These are phyloP conservation scores for Penicillium malachiteum DNA, from an alignment of 495 filamentous ascomycete genomes.

Conservation along the genomic window DNA sequence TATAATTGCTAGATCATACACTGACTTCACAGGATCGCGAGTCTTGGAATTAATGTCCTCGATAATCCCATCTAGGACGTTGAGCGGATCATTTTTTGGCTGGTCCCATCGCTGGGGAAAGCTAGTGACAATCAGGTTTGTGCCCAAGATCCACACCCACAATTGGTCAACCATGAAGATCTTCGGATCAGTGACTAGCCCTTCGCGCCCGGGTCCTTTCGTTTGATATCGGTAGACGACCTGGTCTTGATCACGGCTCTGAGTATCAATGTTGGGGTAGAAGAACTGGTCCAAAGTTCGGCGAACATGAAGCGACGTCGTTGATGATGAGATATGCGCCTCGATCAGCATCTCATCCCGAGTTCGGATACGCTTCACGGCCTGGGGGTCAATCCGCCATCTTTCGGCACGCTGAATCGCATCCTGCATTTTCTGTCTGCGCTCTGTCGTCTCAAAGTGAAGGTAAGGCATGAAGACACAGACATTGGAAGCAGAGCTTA, in stretches of 20 bases:
- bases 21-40: constrained; percentile 57
- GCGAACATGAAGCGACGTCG: constrained; percentile 61
- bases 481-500: constrained; percentile 43
- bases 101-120: constrained; percentile 72
- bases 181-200: constrained; percentile 53
- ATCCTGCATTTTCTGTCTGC: constrained; percentile 58
- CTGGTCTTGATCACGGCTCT: constrained; percentile 64
- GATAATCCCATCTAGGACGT: constrained; percentile 64
- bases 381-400: constrained; percentile 22
- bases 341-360: constrained; percentile 64
- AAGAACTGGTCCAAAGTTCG: constrained; percentile 71
- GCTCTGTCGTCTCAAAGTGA: constrained; percentile 62
- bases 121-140: constrained; percentile 63
- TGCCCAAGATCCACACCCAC: constrained; percentile 70
- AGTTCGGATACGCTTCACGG: constrained; percentile 31
- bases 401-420: constrained; percentile 53
- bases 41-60: constrained; percentile 70
- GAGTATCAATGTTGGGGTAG: constrained; percentile 69
- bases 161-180: constrained; percentile 76
- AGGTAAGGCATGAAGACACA: constrained; percentile 69
- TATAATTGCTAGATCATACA: constrained; percentile 64
- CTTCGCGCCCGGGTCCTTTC: constrained; percentile 27
- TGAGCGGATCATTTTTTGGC: constrained; percentile 64
- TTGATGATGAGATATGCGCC: constrained; percentile 55
- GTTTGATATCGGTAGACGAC: constrained; percentile 67